Conservation (phyloP, 257 asterid species). For the Solanum sitiens region DNA sequence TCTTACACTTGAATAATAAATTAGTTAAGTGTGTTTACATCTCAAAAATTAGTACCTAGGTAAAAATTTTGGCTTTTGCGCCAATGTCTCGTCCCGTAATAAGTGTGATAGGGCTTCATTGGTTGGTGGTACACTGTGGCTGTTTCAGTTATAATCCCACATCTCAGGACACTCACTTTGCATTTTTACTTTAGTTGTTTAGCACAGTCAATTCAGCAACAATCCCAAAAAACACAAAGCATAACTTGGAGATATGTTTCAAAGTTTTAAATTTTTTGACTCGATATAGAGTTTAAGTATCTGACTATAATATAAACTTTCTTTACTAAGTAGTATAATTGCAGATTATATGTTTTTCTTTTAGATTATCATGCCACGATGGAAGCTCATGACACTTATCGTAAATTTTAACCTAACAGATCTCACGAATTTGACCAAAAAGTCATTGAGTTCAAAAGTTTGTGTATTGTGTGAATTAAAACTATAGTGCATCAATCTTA, state of each 20-base stretch:
- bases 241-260: neutral
- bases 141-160: constrained; percentile 16
- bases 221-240: constrained; percentile 26
- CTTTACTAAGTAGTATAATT: neutral
- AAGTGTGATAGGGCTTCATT: neutral
- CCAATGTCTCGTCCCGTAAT: neutral
- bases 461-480: neutral
- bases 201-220: neutral
- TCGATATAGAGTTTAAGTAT: too few relatives aligned
- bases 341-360: neutral
- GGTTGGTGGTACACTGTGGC: neutral
- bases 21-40: neutral
- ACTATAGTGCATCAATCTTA: neutral
- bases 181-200: neutral
- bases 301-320: too few relatives aligned
- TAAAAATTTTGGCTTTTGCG: neutral
- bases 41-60: neutral
- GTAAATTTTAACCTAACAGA: neutral
- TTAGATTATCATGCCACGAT: neutral
- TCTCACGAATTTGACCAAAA: neutral
- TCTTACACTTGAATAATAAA: neutral
- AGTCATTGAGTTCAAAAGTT: neutral
- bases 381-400: neutral
- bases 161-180: constrained; percentile 8
- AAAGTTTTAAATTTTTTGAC: too few relatives aligned